phyloP scores from a whole-genome alignment of 2,329 filamentous ascomycete genomes.

The Neonectria faginata region DNA sequence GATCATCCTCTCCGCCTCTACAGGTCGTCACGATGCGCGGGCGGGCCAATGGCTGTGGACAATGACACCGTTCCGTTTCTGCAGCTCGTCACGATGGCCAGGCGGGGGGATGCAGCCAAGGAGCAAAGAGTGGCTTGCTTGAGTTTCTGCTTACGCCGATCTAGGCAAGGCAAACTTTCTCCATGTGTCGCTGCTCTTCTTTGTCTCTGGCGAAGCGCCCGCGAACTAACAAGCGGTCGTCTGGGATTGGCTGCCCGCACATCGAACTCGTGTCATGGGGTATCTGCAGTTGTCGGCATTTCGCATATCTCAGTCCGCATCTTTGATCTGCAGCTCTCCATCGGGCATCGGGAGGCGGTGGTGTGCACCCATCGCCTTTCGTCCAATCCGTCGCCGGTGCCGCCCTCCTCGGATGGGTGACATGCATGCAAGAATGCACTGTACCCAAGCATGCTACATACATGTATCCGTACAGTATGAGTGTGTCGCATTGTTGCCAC shows the following conservation, averaged over 20 bases:
- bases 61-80: not conserved
- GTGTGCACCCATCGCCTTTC: not conserved
- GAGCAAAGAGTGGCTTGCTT: not conserved
- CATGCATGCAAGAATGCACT: constrained; percentile 12
- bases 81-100: constrained; percentile 6
- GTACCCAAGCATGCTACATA: not conserved
- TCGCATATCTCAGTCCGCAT: constrained; percentile 4
- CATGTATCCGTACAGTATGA: not conserved
- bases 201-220: not conserved
- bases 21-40: constrained; percentile 4
- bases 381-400: constrained; percentile 7
- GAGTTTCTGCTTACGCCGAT: not conserved
- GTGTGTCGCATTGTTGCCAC: not conserved
- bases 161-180: not conserved
- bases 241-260: not conserved
- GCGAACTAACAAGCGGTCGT: not conserved
- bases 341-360: constrained; percentile 1
- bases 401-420: constrained; percentile 9
- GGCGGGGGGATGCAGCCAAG: not conserved
- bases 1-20: constrained; percentile 1
- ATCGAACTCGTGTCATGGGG: not conserved
- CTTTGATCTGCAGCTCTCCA: not conserved
- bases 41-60: not conserved
- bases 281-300: not conserved
- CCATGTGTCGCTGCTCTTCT: not conserved